Evolutionary conservation across 2,329 filamentous ascomycete genomes (phyloP), one percentile per base, ranked within the genome.

Genomic region (Atkinsonella texensis): DNA sequence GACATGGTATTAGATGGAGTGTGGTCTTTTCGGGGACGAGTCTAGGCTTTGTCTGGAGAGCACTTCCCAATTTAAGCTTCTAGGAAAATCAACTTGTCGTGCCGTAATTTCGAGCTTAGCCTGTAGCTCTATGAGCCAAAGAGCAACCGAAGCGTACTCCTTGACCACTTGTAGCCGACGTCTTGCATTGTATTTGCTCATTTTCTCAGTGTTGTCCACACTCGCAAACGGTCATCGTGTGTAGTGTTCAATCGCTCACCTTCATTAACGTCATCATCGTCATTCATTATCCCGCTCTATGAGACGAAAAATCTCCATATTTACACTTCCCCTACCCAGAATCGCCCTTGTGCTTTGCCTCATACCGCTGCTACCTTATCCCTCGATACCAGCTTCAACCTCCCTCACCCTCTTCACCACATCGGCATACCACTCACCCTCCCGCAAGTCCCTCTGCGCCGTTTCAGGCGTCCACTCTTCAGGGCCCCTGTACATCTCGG

Each of bases 381-480:
- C 44, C 28, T 55, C 52, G 33, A 56, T 56, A 8, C 56, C 41
- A 11, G 53, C 48, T 9, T 58, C 55, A 41, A 65, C 17, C 38
- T 49, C 48, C 4, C 53, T 59, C 12, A 63, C 57, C 50, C 57
- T 60, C 18, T 54, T 49, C 49, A 57, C 49, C 31, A 63, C 59
- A 18, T 64, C 57, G 2, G 10, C 46, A 52, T 62, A 61, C 65
- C 65, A 65, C 20, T 41, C 7, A n/a, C 61, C 61, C 9, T 50
- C 49, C 39, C 47, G 56, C 59, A 68, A 39, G 48, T 55, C 54
- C 31, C 49, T 50, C 35, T 61, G 59, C 40, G 67, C 65, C 1
- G 9, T 17, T 17, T 51, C 52, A 1, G 53, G 57, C 48, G 58
- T 56, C 65, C 62, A 68, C 42, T 20, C 48, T 51, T 52, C 49